Conservation (phyloP, 23 red algal species). For the Pyropia yezoensis region DNA sequence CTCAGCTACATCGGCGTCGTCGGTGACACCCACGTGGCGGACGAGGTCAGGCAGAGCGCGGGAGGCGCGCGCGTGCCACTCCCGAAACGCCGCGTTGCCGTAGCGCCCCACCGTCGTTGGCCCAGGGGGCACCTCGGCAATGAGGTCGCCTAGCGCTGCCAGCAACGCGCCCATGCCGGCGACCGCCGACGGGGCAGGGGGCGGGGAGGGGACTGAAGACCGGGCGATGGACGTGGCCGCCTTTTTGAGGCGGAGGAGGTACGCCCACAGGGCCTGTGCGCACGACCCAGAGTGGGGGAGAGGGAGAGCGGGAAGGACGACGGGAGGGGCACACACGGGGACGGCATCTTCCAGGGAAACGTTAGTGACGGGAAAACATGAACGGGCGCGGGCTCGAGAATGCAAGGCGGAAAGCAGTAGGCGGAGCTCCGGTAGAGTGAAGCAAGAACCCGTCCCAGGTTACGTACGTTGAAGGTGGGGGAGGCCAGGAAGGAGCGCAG, state of each 20-base stretch:
- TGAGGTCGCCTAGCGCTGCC: slow-evolving; percentile 18
- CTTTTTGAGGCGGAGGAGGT: slow-evolving; percentile 45
- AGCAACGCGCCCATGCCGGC: slow-evolving; percentile 16
- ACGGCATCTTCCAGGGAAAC: too few relatives aligned
- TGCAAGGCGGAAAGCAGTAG: too few relatives aligned
- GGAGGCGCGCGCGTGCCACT: slow-evolving; percentile 43
- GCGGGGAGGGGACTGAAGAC: slow-evolving; percentile 12
- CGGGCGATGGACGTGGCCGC: slow-evolving; percentile 40
- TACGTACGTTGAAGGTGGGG: too few relatives aligned
- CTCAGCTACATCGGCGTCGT: slow-evolving; percentile 28
- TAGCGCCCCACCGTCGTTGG: slow-evolving; percentile 30
- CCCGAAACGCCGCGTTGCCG: slow-evolving; percentile 82
- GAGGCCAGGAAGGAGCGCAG: too few relatives aligned
- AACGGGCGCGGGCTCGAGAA: too few relatives aligned
- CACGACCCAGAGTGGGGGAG: not conserved
- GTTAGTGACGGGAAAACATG: too few relatives aligned
- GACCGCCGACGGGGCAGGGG: slow-evolving; percentile 14
- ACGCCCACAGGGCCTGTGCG: slow-evolving; percentile 73
- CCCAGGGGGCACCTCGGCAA: slow-evolving; percentile 5
- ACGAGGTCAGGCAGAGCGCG: slow-evolving; percentile 8
- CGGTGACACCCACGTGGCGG: slow-evolving; percentile 6
- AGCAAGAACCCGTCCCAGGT: too few relatives aligned
- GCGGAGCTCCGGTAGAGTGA: too few relatives aligned
- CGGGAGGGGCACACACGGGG: too few relatives aligned
- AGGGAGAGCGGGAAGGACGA: not conserved